Conservation (phyloP, 495 filamentous ascomycete genomes). For the Astrothelium subdiscretum region DNA sequence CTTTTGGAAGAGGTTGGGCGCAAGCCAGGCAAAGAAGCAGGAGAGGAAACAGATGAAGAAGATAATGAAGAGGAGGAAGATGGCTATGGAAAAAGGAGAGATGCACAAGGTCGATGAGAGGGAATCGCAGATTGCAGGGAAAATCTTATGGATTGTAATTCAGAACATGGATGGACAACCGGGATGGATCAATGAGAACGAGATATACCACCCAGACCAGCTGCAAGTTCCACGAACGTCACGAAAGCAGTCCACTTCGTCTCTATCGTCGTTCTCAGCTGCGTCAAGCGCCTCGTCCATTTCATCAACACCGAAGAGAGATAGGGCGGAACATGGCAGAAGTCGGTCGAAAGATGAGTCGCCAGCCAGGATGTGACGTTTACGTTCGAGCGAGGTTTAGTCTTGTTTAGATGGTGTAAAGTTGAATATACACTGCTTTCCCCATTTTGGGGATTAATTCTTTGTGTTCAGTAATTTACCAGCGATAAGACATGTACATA, state of each 20-base stretch:
- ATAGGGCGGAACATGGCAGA: background rate
- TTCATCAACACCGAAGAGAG: background rate
- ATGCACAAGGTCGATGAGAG: background rate
- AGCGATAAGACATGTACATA: too few species aligned
- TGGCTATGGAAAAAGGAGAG: background rate
- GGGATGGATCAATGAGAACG: background rate
- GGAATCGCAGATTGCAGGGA: background rate
- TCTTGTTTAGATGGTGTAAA: too few species aligned
- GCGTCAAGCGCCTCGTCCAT: background rate
- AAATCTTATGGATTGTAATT: background rate
- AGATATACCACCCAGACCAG: background rate
- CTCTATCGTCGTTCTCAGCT: background rate
- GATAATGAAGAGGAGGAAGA: background rate
- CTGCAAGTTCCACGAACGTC: background rate
- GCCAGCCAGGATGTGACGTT: background rate
- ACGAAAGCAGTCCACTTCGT: background rate
- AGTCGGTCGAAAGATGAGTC: background rate
- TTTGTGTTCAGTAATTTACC: background rate
- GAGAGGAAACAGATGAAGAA: background rate
- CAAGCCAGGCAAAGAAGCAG: background rate
- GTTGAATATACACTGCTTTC: too few species aligned
- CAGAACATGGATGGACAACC: background rate
- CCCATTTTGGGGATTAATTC: too few species aligned
- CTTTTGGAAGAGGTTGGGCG: background rate
- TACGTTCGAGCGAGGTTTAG: too few species aligned